Percentiles rank a stretch among this genome's conserved stretches.
Conservation (phyloP, 495 filamentous ascomycete genomes). For the Daldinia decipiens region DNA sequence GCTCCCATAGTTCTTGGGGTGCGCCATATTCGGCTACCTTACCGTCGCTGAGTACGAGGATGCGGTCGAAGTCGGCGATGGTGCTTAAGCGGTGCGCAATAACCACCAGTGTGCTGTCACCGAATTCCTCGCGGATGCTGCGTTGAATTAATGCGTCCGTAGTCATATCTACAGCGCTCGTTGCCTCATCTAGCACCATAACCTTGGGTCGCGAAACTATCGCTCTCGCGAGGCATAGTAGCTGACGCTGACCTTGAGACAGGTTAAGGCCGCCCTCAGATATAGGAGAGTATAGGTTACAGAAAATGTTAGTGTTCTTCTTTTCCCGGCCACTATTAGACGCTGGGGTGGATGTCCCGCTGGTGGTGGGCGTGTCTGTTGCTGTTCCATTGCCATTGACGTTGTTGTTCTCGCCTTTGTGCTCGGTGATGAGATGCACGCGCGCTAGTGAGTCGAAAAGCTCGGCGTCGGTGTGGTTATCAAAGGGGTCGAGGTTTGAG, state of each 20-base stretch:
- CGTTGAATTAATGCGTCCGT: slow-evolving; percentile 86
- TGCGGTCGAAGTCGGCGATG: slow-evolving; percentile 85
- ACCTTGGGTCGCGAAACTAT: slow-evolving; percentile 83
- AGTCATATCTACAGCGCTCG: slow-evolving; percentile 86
- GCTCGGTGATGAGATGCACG: slow-evolving; percentile 72
- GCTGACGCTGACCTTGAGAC: slow-evolving; percentile 88
- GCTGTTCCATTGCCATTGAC: slow-evolving; percentile 21
- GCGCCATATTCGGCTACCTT: slow-evolving; percentile 76
- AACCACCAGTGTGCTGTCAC: slow-evolving; percentile 79
- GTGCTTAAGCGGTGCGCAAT: slow-evolving; percentile 90
- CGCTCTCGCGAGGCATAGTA: slow-evolving; percentile 87
- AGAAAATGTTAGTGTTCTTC: slow-evolving; percentile 71
- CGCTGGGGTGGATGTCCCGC: slow-evolving; percentile 42
- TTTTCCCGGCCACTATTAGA: slow-evolving; percentile 27
- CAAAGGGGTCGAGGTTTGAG: slow-evolving; percentile 83
- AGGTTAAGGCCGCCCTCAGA: slow-evolving; percentile 83
- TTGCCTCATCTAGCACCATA: slow-evolving; percentile 92
- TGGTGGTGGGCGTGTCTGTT: slow-evolving; percentile 26
- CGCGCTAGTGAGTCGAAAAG: slow-evolving; percentile 79
- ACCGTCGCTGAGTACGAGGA: slow-evolving; percentile 83
- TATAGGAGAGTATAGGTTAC: slow-evolving; percentile 68
- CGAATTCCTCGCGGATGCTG: slow-evolving; percentile 82
- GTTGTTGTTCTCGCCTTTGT: slow-evolving; percentile 42
- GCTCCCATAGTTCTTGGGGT: slow-evolving; percentile 73
- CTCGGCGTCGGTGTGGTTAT: slow-evolving; percentile 74